A percentile compares a stretch with the other conserved stretches of the same genome.
Evolutionary conservation across 1,139 yeast species (phyloP).

Genomic region (Casaregolazyma lundiana): DNA sequence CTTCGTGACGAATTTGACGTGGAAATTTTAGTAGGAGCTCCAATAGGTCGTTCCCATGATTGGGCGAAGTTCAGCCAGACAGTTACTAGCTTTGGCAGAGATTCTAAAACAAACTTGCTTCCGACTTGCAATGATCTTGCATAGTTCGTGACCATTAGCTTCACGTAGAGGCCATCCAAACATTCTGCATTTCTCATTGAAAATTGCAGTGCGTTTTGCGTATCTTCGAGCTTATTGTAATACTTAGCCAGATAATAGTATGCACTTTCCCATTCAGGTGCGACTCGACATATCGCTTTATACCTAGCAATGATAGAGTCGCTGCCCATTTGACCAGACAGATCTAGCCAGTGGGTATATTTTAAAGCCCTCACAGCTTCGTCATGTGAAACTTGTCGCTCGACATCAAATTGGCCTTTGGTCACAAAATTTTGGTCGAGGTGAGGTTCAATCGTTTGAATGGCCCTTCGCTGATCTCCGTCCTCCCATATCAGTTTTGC

Average conservation of each 20-base stretch:
- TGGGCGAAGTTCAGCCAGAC: constrained; percentile 75
- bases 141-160: constrained; percentile 59
- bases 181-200: constrained; percentile 30
- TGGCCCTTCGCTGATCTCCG: constrained; percentile 84
- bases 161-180: constrained; percentile 60
- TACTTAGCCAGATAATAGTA: constrained; percentile 78
- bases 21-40: constrained; percentile 8
- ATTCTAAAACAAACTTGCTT: constrained; percentile 68
- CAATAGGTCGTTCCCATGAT: constrained; percentile 9
- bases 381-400: constrained; percentile 15
- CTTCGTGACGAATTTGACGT: constrained; percentile 4
- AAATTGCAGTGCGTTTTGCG: constrained; percentile 42
- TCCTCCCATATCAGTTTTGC: constrained; percentile 86
- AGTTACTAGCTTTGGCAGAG: constrained; percentile 82
- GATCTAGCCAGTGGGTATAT: constrained; percentile 86
- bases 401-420: constrained; percentile 11
- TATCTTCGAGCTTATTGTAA: constrained; percentile 70
- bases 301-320: constrained; percentile 70
- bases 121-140: constrained; percentile 67
- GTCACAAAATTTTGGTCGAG: constrained; percentile 26
- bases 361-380: constrained; percentile 47
- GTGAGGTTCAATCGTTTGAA: constrained; percentile 55
- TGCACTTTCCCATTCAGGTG: constrained; percentile 69
- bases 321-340: constrained; percentile 79
- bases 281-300: constrained; percentile 51